Evolutionary conservation across 139 green algal genomes (phyloP), one percentile per base, ranked within the genome.

Genomic region (Nannochloris sp.): DNA sequence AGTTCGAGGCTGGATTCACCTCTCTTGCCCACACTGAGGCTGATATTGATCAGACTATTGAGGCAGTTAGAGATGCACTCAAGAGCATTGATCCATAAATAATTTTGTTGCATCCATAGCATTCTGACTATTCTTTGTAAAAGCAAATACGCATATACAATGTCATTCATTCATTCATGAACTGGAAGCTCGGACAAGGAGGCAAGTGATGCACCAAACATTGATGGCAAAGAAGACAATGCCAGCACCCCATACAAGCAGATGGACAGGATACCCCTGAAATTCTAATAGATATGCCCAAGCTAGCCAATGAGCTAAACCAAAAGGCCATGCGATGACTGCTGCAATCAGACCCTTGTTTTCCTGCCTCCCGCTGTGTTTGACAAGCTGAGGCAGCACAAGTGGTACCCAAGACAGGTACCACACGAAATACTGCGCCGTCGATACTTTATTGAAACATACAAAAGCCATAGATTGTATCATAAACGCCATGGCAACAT

Each of bases 371-470:
- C 51, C 61, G 63, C 2, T 12, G 18, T 7, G 62, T 55, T 1
- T 40, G 44, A 19, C 48, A 34, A 90, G 40, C 1, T 55, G 16
- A 8, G 79, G 80, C 62, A 95, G 60, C 21, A 77, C 69, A 53
- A 95, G 57, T 6, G 90, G 91, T 54, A 94, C 46, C 31, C 95
- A 80, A 46, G 68, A 67, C n/a, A 95, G 75, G 66, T 83, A 97
- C 91, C 91, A 97, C 4, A 97, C 91, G 84, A 97, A 97, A 75
- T 97, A 97, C 76, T 97, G 91, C 3, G 89, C 86, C 2, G 89
- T 96, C 27, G 37, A 14, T 25, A 88, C 88, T 70, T 96, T 96
- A 71, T 97, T 97, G 65, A 97, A 83, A 0, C 89, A 75, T 3
- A 97, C 91, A 62, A 97, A 95, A 1, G 76, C 75, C 57, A 90